A percentile compares a stretch with the other conserved stretches of the same genome.
Conservation (phyloP, 1,139 yeast genomes). For the Suhomyces atakaporum region DNA sequence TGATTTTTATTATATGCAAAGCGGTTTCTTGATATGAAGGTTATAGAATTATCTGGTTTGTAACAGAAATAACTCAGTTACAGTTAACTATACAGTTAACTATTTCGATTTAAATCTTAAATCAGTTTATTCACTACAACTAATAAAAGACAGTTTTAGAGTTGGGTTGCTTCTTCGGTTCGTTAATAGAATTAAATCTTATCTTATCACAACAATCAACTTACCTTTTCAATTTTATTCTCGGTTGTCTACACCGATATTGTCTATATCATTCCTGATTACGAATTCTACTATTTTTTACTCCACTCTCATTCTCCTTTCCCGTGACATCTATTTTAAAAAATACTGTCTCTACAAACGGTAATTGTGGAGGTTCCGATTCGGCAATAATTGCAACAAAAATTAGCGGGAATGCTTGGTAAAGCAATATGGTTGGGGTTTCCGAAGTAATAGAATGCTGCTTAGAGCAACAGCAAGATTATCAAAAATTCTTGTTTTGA, state of each 20-base stretch:
- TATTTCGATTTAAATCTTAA: too few relatives aligned
- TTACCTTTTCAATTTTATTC: too few relatives aligned
- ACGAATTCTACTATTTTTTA: not conserved
- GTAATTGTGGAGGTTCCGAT: not conserved
- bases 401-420: not conserved
- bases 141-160: too few relatives aligned
- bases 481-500: too few relatives aligned
- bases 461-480: too few relatives aligned
- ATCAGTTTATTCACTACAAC: too few relatives aligned
- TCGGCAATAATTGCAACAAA: not conserved
- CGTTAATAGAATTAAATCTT: too few relatives aligned
- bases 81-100: not conserved
- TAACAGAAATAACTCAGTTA: not conserved
- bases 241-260: too few relatives aligned
- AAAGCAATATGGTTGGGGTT: not conserved
- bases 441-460: too few relatives aligned
- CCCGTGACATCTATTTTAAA: not conserved
- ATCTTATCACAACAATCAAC: too few relatives aligned
- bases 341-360: not conserved
- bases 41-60: not conserved
- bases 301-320: not conserved
- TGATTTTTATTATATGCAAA: not conserved
- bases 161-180: too few relatives aligned
- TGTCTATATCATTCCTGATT: too few relatives aligned
- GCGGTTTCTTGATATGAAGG: not conserved